These are phyloP conservation scores for Taiozyma onychis DNA, from an alignment of 1,139 yeast genomes.

Conservation along the genomic window DNA sequence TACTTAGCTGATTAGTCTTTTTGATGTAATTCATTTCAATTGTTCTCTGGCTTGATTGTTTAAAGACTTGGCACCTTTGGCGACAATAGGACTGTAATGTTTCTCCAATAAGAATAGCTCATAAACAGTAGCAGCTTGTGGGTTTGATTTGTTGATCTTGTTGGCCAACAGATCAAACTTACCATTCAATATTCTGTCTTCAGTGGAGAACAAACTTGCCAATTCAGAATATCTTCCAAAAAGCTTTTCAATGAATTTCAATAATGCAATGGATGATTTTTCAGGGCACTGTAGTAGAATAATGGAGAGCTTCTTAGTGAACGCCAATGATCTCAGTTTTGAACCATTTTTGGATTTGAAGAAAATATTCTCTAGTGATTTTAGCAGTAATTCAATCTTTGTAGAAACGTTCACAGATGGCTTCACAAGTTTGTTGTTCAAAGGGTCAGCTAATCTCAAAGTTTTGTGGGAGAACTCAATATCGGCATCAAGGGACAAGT, in stretches of 20 bases:
- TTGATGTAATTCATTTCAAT: conserved; percentile 2
- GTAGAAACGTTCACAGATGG: conserved; percentile 85
- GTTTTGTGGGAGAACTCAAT: conserved; percentile 82
- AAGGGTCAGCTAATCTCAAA: conserved; percentile 72
- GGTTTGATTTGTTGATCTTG: conserved; percentile 70
- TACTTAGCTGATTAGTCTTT: background rate
- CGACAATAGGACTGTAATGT: conserved; percentile 80
- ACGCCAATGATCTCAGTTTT: conserved; percentile 69
- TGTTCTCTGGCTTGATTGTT: conserved; percentile 31
- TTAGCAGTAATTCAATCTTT: conserved; percentile 75
- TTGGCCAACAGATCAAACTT: conserved; percentile 59
- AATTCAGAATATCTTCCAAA: conserved; percentile 63
- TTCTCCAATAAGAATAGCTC: conserved; percentile 72
- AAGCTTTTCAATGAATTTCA: conserved; percentile 74
- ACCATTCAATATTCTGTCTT: conserved; percentile 81
- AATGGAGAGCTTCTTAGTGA: conserved; percentile 72
- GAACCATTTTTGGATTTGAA: conserved; percentile 75
- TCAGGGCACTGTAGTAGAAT: conserved; percentile 76
- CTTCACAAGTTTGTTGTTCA: conserved; percentile 40
- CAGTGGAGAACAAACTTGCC: conserved; percentile 76
- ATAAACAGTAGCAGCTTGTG: conserved; percentile 89
- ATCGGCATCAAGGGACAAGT: conserved; percentile 72
- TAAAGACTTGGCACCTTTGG: conserved; percentile 43
- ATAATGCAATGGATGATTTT: conserved; percentile 70
- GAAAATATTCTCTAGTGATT: conserved; percentile 75